Evolutionary conservation across 371 early-diverging fungal genomes (phyloP).

Genomic region (Polyrhizophydium stewartii): DNA sequence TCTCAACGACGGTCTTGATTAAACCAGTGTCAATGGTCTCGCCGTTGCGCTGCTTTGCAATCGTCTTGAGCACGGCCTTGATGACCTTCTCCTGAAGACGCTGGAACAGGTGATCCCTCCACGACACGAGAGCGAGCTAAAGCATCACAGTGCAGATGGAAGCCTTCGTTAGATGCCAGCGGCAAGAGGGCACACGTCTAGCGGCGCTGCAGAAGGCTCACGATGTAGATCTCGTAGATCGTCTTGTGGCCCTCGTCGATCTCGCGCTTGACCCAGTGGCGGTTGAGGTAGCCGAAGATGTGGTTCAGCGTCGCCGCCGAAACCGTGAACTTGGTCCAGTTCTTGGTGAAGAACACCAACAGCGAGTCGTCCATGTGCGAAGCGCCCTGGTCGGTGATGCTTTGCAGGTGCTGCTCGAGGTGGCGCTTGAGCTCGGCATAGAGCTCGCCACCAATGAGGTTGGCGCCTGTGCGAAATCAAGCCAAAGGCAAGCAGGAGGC

Average conservation of each 20-base stretch:
- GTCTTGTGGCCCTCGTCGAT: conserved; percentile 86
- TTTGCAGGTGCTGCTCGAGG: conserved; percentile 62
- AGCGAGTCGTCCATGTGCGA: conserved; percentile 72
- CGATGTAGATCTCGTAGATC: conserved; percentile 91
- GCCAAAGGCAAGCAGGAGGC: neutral
- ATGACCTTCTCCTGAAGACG: conserved; percentile 73
- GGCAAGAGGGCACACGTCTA: neutral
- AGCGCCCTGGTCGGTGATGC: conserved; percentile 36
- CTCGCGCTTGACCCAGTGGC: conserved; percentile 96
- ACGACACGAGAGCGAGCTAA: conserved; percentile 77
- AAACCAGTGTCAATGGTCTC: conserved; percentile 83
- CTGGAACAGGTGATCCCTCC: conserved; percentile 84
- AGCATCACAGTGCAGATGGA: neutral
- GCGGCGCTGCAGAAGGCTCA: too few species aligned
- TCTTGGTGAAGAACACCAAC: conserved; percentile 77
- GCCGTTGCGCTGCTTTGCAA: conserved; percentile 83
- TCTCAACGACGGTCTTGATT: conserved; percentile 84
- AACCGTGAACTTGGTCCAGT: conserved; percentile 85
- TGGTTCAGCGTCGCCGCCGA: conserved; percentile 84
- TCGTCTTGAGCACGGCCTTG: conserved; percentile 75
- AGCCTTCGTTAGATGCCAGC: neutral
- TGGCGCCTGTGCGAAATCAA: conserved; percentile 48
- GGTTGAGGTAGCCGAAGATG: conserved; percentile 90
- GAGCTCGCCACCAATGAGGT: conserved; percentile 80
- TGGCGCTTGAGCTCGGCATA: conserved; percentile 71